Evolutionary conservation across 2,329 filamentous ascomycete species (phyloP), one percentile per base, ranked within the genome.

Genomic region (Epichloe amarillans): DNA sequence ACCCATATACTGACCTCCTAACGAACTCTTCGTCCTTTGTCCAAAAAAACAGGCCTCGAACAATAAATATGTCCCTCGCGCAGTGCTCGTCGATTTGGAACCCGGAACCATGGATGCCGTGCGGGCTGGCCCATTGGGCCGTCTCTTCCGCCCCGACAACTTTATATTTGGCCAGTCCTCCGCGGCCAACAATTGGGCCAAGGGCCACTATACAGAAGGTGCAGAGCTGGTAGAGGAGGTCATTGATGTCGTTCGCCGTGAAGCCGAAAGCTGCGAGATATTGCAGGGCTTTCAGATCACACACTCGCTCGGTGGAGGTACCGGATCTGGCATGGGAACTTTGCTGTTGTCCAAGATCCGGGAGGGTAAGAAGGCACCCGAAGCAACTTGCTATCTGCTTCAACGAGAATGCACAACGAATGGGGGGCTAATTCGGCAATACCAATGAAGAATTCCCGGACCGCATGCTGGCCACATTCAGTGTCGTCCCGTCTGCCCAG

Each of bases 181-280:
- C 82, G 91, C 91, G 71, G 91, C 91, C 76, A 98, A 98, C 88
- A 97, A 97, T 83, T 97, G 91, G 91, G 91, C 91, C 73, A 97
- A 97, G 85, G 91, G 91, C 76, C 91, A 98, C 73, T 97, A 97
- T 82, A 97, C 91, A 59, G 91, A 97, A 80, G 91, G 91, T 83
- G 91, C 91, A 63, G 93, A 97, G 79, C 82, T 97, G 58, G 91
- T 97, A 61, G 91, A 97, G 79, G 82, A 96, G 67, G 91, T 97
- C 62, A 83, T 97, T 63, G 91, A 97, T 70, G 91, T 97, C 60
- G 91, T 97, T 68, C 93, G 91, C 69, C 91, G 91, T 66, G 91
- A 97, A 80, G 90, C 93, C 62, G 91, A 97, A 77, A 88, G 86
- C 71, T 97, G 93, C 69, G 91, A 97, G 80, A 95, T 88, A 80